Percentiles rank a stretch among this genome's conserved stretches.
Conservation (phyloP, 768 basidiomycete genomes). For the Pholiota microspora region DNA sequence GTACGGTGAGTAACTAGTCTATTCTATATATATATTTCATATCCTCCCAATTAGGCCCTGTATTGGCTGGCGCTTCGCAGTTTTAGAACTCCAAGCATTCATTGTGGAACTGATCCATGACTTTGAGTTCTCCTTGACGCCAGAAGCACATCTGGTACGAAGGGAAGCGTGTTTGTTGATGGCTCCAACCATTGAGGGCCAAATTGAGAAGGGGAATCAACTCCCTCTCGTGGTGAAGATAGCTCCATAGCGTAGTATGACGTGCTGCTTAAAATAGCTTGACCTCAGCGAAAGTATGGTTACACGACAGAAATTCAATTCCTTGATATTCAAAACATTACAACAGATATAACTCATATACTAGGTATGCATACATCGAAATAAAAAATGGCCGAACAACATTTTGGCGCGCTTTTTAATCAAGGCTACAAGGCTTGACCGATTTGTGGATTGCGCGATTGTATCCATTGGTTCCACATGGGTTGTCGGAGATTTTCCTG, state of each 20-base stretch:
- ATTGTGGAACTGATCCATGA: slow-evolving; percentile 55
- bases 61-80: slow-evolving; percentile 44
- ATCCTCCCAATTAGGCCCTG: slow-evolving; percentile 29
- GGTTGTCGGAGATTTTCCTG: slow-evolving; percentile 23
- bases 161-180: slow-evolving; percentile 40
- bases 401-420: neutral
- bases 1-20: slow-evolving; percentile 30
- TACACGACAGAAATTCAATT: neutral
- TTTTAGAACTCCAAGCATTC: slow-evolving; percentile 57
- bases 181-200: slow-evolving; percentile 40
- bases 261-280: too few relatives aligned
- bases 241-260: slow-evolving; percentile 18
- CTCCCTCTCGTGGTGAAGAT: slow-evolving; percentile 37
- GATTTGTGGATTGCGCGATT: slow-evolving; percentile 16
- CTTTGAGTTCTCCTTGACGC: slow-evolving; percentile 49
- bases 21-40: too few relatives aligned
- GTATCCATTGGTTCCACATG: slow-evolving; percentile 30
- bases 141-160: slow-evolving; percentile 32
- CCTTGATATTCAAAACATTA: slow-evolving; percentile 1
- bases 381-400: neutral
- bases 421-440: slow-evolving; percentile 25
- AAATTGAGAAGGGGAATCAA: slow-evolving; percentile 39
- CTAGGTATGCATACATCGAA: slow-evolving; percentile 11
- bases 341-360: slow-evolving; percentile 12
- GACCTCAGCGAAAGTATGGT: too few relatives aligned